Percentiles rank a stretch among this genome's conserved stretches.
Evolutionary conservation across 768 basidiomycete genomes (phyloP).

Genomic region (Tulasnella sp.): DNA sequence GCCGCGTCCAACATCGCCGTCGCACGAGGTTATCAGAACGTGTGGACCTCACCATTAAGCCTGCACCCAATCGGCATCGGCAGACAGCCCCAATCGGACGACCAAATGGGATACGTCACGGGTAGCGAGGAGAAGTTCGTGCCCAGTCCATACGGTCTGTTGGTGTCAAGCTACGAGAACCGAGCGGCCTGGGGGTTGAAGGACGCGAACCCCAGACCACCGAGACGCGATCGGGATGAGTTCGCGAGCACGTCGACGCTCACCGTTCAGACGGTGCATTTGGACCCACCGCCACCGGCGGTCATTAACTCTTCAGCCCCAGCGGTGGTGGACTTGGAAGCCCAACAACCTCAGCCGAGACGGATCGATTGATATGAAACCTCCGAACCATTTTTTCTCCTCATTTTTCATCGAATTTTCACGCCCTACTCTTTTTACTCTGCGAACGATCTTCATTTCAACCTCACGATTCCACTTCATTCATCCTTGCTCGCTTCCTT

Average conservation of each 20-base stretch:
- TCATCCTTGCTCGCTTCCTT: neutral
- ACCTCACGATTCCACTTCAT: neutral
- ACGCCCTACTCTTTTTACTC: neutral
- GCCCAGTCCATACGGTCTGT: neutral
- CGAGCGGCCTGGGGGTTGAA: neutral
- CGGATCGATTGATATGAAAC: neutral
- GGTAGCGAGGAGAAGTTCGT: neutral
- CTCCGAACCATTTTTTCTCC: neutral
- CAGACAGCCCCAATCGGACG: neutral
- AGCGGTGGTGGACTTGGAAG: neutral
- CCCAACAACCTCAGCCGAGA: neutral
- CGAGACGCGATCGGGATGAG: neutral
- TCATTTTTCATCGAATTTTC: neutral
- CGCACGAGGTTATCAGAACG: neutral
- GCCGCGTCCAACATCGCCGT: neutral
- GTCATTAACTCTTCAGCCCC: neutral
- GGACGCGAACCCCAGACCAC: neutral
- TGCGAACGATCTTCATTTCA: neutral
- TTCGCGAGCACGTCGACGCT: neutral
- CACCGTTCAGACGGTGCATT: neutral
- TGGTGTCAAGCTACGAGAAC: neutral
- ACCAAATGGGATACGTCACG: neutral
- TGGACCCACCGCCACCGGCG: neutral
- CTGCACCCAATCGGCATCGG: neutral
- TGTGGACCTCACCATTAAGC: neutral